These are phyloP conservation scores for Echeveria elegans DNA, from an alignment of 164 flowering plant species.

Conservation along the genomic window DNA sequence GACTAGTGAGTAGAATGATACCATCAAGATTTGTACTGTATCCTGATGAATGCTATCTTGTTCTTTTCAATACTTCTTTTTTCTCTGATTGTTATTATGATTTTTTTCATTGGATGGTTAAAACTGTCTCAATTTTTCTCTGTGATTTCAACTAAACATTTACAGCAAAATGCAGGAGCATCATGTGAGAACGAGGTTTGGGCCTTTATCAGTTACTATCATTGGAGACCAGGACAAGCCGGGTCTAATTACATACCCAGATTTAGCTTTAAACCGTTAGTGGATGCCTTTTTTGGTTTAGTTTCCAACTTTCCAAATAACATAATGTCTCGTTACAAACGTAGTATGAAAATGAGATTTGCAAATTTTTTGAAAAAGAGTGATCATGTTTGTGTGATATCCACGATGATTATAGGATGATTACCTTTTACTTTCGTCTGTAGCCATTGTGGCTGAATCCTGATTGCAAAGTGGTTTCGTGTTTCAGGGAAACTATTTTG, in stretches of 20 bases:
- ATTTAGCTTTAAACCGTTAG: constrained; percentile 61
- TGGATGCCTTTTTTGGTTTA: neutral
- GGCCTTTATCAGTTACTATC: constrained; percentile 47
- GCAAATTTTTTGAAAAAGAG: neutral
- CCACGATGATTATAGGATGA: neutral
- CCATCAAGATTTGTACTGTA: neutral
- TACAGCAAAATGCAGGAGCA: constrained; percentile 32
- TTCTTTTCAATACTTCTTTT: neutral
- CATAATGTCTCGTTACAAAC: neutral
- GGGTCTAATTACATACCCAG: constrained; percentile 59
- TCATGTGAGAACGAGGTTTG: constrained; percentile 33
- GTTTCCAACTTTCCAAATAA: neutral
- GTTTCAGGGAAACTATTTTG: neutral
- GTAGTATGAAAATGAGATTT: neutral
- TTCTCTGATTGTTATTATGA: neutral
- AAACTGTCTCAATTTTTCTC: neutral
- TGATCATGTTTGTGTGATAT: neutral
- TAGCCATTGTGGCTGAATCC: neutral
- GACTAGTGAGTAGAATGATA: neutral
- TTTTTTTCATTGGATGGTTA: neutral
- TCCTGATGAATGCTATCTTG: neutral
- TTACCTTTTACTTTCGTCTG: neutral
- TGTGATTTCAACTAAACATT: neutral
- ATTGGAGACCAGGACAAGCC: constrained; percentile 65
- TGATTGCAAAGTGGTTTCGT: neutral